Evolutionary conservation across 2,329 filamentous ascomycete genomes (phyloP).

Genomic region (Penicillium capsulatum): DNA sequence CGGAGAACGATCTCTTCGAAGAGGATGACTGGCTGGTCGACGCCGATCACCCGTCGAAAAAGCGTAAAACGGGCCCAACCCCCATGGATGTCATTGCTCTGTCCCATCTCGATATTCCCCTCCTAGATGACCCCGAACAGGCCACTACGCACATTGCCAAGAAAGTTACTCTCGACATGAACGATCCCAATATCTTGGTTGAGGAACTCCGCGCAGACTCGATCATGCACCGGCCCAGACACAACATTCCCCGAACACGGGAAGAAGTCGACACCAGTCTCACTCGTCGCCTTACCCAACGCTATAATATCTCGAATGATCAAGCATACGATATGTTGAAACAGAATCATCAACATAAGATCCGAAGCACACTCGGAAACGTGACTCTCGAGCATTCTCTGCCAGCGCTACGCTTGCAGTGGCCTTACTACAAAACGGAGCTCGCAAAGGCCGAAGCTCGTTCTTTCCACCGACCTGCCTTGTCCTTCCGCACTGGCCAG

Average conservation of each 20-base stretch:
- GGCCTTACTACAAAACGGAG: constrained; percentile 92
- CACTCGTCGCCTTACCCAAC: constrained; percentile 67
- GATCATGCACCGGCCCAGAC: constrained; percentile 51
- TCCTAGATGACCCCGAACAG: constrained; percentile 75
- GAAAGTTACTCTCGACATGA: constrained; percentile 76
- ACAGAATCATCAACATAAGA: constrained; percentile 94
- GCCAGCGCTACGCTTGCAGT: constrained; percentile 85
- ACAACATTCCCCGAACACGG: constrained; percentile 32
- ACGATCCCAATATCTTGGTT: constrained; percentile 80
- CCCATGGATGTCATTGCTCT: constrained; percentile 47
- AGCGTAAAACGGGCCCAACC: constrained; percentile 54
- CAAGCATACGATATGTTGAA: constrained; percentile 93
- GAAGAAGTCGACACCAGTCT: constrained; percentile 66
- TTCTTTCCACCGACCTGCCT: constrained; percentile 77
- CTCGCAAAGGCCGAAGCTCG: constrained; percentile 67
- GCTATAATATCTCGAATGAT: constrained; percentile 96
- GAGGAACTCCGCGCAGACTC: constrained; percentile 68
- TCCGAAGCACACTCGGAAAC: constrained; percentile 85
- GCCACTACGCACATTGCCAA: constrained; percentile 70
- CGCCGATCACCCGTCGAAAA: constrained; percentile 57
- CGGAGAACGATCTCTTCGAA: constrained; percentile 20
- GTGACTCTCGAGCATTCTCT: constrained; percentile 91
- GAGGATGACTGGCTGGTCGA: constrained; percentile 54
- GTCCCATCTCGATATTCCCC: constrained; percentile 61
- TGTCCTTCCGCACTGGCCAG: constrained; percentile 67